Conservation (phyloP, 345 rosid species). For the Alliaria petiolata region DNA sequence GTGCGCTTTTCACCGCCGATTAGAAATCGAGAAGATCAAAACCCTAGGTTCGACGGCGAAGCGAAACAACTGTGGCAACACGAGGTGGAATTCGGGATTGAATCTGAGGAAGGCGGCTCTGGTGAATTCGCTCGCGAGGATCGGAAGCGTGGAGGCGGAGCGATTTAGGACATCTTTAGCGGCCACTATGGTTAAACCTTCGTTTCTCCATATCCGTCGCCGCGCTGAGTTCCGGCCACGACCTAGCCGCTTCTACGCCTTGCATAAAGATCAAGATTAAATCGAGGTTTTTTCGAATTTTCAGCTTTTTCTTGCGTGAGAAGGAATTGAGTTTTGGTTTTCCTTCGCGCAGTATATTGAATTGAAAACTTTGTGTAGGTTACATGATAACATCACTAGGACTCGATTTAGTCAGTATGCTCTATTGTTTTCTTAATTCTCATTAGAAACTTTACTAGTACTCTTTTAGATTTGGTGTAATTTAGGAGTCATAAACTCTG, state of each 20-base stretch:
- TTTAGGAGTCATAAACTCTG: neutral
- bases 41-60: neutral
- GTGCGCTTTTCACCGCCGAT: constrained; percentile 60
- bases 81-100: neutral
- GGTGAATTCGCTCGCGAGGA: constrained; percentile 68
- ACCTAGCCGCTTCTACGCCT: constrained; percentile 59
- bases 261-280: constrained; percentile 43
- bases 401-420: neutral
- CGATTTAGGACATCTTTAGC: constrained; percentile 51
- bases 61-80: neutral
- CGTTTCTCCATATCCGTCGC: constrained; percentile 48
- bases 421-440: neutral
- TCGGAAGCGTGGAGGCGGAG: constrained; percentile 69
- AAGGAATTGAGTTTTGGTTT: constrained; percentile 17
- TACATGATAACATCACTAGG: neutral
- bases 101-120: constrained; percentile 55
- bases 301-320: neutral
- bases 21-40: constrained; percentile 2
- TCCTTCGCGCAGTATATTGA: neutral
- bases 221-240: constrained; percentile 59
- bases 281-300: neutral
- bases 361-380: neutral
- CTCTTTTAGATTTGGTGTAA: neutral
- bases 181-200: constrained; percentile 47
- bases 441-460: neutral